phyloP scores from a whole-genome alignment of 2,329 filamentous ascomycete species.

The Mollisiaceae sp. region DNA sequence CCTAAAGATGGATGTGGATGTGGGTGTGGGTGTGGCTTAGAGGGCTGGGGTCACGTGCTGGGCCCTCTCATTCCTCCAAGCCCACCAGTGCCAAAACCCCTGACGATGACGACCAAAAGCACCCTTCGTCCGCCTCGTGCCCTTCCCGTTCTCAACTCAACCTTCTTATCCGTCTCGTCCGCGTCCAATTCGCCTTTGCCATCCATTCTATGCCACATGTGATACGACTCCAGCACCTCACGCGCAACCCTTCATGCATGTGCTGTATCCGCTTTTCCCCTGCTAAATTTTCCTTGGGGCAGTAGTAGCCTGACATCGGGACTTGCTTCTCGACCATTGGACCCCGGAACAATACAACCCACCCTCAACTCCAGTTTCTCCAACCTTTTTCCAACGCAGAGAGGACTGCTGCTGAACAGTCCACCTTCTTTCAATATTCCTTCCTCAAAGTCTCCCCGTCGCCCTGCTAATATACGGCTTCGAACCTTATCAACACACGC shows the following conservation, averaged over 20 bases:
- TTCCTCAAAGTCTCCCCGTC: conserved; percentile 67
- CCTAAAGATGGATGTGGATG: too few relatives aligned
- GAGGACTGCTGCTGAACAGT: conserved; percentile 81
- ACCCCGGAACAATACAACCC: neutral
- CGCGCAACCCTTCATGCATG: neutral
- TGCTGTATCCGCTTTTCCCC: conserved; percentile 6
- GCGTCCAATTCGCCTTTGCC: conserved; percentile 5
- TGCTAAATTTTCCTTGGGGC: neutral
- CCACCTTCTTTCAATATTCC: conserved; percentile 84
- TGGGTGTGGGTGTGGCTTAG: too few relatives aligned
- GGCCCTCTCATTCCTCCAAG: too few relatives aligned
- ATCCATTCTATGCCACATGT: neutral
- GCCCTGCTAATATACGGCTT: conserved; percentile 85
- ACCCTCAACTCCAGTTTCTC: conserved; percentile 7
- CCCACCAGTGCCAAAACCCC: too few relatives aligned
- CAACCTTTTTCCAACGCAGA: conserved; percentile 37
- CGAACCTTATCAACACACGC: conserved; percentile 66
- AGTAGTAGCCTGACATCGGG: neutral
- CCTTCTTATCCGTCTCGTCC: neutral
- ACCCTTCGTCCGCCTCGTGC: too few relatives aligned
- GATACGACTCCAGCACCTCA: neutral
- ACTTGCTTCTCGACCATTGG: neutral
- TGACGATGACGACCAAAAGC: too few relatives aligned
- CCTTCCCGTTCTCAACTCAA: too few relatives aligned
- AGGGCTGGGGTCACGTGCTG: too few relatives aligned